Percentiles rank a stretch among this genome's conserved stretches.
Evolutionary conservation across 2,329 filamentous ascomycete genomes (phyloP).

Genomic region (Talaromyces sp.): DNA sequence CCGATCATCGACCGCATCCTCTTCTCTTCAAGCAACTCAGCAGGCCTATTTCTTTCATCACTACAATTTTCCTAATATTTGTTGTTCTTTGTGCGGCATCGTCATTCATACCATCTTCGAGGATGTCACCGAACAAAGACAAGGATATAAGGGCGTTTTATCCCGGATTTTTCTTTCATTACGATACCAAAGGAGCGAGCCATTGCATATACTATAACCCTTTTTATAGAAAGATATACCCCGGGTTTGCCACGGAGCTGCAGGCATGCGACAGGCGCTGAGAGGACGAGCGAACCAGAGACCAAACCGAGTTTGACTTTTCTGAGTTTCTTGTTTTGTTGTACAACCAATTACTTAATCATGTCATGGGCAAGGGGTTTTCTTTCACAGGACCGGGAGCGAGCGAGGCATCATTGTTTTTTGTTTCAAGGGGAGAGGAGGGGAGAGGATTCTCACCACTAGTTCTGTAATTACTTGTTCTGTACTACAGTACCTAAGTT

Average conservation of each 20-base stretch:
- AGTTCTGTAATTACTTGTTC: not conserved
- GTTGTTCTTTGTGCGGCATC: not conserved
- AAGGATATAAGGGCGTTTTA: constrained; percentile 1
- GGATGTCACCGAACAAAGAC: not conserved
- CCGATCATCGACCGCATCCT: not conserved
- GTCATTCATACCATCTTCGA: not conserved
- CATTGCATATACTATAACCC: not conserved
- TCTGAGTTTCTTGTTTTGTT: not conserved
- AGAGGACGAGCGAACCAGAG: not conserved
- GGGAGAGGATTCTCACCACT: not conserved
- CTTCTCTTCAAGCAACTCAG: not conserved
- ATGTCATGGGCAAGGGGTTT: not conserved
- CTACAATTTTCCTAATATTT: not conserved
- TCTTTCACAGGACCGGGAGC: not conserved
- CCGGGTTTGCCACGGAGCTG: not conserved
- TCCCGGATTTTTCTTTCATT: not conserved
- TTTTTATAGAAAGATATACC: not conserved
- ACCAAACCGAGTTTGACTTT: not conserved
- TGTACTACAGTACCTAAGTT: not conserved
- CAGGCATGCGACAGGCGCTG: constrained; percentile 1
- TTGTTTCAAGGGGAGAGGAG: not conserved
- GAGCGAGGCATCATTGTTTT: not conserved
- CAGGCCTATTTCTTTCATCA: not conserved
- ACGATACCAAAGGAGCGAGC: not conserved
- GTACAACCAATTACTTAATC: not conserved